These are phyloP conservation scores for Saprolegnia diclina DNA, from an alignment of 352 stramenopile genomes.

Conservation along the genomic window DNA sequence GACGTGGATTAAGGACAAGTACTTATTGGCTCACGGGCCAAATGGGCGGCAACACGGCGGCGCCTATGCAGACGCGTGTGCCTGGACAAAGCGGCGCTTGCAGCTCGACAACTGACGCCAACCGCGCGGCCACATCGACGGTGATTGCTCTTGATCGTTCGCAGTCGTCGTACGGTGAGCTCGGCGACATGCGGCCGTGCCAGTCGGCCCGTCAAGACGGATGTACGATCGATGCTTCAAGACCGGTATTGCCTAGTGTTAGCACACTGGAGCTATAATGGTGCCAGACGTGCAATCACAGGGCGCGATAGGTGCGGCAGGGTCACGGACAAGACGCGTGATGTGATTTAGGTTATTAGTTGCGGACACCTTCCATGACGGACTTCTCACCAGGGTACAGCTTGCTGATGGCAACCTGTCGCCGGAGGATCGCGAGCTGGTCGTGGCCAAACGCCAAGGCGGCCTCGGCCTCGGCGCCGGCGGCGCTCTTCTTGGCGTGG, in stretches of 20 bases:
- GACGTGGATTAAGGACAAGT: too few species aligned
- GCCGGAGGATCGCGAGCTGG: slow-evolving; percentile 14
- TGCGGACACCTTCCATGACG: slow-evolving; percentile 20
- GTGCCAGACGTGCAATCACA: background rate
- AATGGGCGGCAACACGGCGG: too few species aligned
- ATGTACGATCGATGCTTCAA: too few species aligned
- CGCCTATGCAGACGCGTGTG: too few species aligned
- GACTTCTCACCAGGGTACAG: slow-evolving; percentile 28
- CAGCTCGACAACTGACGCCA: background rate
- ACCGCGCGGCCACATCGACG: too few species aligned
- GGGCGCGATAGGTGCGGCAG: background rate
- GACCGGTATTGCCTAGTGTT: too few species aligned
- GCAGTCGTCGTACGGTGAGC: background rate
- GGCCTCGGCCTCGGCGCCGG: background rate
- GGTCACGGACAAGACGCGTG: slow-evolving; percentile 8
- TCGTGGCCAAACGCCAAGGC: slow-evolving; percentile 18
- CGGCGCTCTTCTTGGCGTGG: slow-evolving; percentile 7
- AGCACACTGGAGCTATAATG: too few species aligned
- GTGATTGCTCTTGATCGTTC: background rate
- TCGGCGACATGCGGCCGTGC: too few species aligned
- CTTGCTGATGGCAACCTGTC: slow-evolving; percentile 27
- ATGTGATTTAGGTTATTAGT: slow-evolving; percentile 13
- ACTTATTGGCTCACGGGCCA: too few species aligned
- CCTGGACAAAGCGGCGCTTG: background rate
- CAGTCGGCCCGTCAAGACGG: too few species aligned